Conservation (phyloP, 1,139 yeast species). For the Hemisphaericaspora xylofermentans region DNA sequence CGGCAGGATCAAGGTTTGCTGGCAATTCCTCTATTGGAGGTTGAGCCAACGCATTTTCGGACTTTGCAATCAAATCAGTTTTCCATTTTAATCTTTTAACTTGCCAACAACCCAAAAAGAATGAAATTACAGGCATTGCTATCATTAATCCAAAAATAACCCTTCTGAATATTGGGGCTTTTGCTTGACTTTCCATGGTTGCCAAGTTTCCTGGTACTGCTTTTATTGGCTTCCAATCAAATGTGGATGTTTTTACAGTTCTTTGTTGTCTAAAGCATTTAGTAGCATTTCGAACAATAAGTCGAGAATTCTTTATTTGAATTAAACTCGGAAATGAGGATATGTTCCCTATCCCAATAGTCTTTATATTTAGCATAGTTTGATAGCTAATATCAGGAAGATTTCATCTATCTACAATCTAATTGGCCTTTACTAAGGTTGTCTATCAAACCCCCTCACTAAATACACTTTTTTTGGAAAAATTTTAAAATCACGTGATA, state of each 20-base stretch:
- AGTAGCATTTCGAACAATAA: not conserved
- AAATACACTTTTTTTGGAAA: too few species aligned
- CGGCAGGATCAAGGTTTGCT: constrained; percentile 51
- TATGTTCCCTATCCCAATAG: not conserved
- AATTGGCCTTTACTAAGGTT: too few species aligned
- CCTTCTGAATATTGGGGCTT: constrained; percentile 40
- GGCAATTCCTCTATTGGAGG: constrained; percentile 72
- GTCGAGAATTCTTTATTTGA: not conserved
- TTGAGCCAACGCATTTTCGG: constrained; percentile 77
- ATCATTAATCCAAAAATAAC: constrained; percentile 60
- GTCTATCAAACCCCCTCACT: too few species aligned
- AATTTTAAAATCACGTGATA: too few species aligned
- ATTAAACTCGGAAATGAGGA: not conserved
- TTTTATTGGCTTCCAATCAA: constrained; percentile 81
- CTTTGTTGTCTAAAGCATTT: constrained; percentile 12
- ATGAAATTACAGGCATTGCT: constrained; percentile 85
- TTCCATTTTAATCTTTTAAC: constrained; percentile 85
- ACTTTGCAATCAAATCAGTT: constrained; percentile 72
- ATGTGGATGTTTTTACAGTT: constrained; percentile 61
- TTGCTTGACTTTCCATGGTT: constrained; percentile 40
- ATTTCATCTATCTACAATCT: not conserved
- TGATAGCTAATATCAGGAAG: not conserved
- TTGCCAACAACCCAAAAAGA: constrained; percentile 94
- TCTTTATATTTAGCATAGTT: not conserved
- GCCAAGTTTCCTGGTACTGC: constrained; percentile 49